Evolutionary conservation across 768 basidiomycete species (phyloP).

Genomic region (Suillus clintonianus): DNA sequence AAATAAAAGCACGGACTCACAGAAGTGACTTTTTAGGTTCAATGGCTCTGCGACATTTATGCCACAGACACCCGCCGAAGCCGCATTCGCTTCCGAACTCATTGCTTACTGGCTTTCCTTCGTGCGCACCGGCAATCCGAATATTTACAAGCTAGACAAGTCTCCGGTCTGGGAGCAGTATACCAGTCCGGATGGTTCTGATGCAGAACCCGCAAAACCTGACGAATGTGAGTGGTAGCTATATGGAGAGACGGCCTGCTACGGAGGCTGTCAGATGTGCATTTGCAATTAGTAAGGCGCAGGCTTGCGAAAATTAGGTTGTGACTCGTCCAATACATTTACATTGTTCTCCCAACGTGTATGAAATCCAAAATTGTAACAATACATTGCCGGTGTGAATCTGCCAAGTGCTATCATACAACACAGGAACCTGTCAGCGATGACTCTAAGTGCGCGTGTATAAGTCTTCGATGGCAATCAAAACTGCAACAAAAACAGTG

Average conservation of each 20-base stretch:
- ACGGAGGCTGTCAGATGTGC: not conserved
- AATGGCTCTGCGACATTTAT: conserved; percentile 58
- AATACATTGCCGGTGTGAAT: not conserved
- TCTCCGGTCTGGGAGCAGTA: conserved; percentile 55
- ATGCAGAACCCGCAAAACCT: conserved; percentile 36
- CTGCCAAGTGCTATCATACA: not conserved
- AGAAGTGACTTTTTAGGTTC: conserved; percentile 25
- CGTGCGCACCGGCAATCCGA: conserved; percentile 57
- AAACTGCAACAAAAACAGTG: not conserved
- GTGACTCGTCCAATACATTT: not conserved
- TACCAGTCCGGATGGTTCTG: conserved; percentile 45
- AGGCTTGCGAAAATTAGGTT: not conserved
- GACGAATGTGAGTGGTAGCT: conserved; percentile 40
- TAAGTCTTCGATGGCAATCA: not conserved
- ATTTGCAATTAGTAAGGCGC: not conserved
- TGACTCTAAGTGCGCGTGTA: not conserved
- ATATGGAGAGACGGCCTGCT: conserved; percentile 39
- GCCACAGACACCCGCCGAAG: conserved; percentile 45
- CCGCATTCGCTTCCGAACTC: conserved; percentile 56
- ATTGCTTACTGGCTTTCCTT: conserved; percentile 71
- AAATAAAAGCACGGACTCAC: not conserved
- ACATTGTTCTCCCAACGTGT: not conserved
- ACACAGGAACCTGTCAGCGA: not conserved
- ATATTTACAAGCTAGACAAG: conserved; percentile 50
- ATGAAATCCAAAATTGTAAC: not conserved